Conservation (phyloP, 2,329 filamentous ascomycete species). For the Knufia fluminis region DNA sequence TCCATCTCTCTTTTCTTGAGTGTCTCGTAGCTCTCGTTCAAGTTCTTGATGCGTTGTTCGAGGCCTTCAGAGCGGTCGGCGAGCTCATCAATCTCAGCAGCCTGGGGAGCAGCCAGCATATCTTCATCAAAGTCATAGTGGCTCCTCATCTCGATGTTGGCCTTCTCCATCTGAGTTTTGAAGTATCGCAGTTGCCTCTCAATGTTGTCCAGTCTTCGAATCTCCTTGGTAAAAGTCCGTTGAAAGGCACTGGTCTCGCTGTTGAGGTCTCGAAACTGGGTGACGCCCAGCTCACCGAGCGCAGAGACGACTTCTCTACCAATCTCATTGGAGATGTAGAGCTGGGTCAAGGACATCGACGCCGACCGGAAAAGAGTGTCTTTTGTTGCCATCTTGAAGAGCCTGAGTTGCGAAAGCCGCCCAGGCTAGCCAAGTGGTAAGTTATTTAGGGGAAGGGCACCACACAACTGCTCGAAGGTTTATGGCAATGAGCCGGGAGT, state of each 20-base stretch:
- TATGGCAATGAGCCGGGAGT: neutral
- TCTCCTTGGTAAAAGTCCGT: slow-evolving; percentile 94
- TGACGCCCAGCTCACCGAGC: slow-evolving; percentile 86
- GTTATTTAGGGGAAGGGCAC: neutral
- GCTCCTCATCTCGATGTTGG: slow-evolving; percentile 72
- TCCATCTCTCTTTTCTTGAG: slow-evolving; percentile 96
- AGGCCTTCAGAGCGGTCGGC: slow-evolving; percentile 85
- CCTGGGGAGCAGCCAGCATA: slow-evolving; percentile 75
- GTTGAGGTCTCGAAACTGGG: slow-evolving; percentile 98
- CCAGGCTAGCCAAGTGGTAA: slow-evolving; percentile 16
- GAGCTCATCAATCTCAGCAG: slow-evolving; percentile 92
- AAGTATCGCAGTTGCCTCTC: slow-evolving; percentile 97
- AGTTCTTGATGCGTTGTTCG: slow-evolving; percentile 78
- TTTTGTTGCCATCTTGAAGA: slow-evolving; percentile 49
- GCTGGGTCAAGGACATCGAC: slow-evolving; percentile 99
- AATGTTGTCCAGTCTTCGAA: slow-evolving; percentile 92
- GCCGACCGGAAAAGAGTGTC: slow-evolving; percentile 99
- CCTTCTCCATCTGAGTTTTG: slow-evolving; percentile 90
- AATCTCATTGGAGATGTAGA: slow-evolving; percentile 98
- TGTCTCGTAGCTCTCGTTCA: slow-evolving; percentile 98
- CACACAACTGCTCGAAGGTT: neutral
- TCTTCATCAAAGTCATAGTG: slow-evolving; percentile 77
- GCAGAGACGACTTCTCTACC: slow-evolving; percentile 95
- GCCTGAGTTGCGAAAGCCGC: slow-evolving; percentile 15
- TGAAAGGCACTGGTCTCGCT: slow-evolving; percentile 89